These are phyloP conservation scores for Iris pallida DNA, from an alignment of 116 monocot species.

Conservation along the genomic window DNA sequence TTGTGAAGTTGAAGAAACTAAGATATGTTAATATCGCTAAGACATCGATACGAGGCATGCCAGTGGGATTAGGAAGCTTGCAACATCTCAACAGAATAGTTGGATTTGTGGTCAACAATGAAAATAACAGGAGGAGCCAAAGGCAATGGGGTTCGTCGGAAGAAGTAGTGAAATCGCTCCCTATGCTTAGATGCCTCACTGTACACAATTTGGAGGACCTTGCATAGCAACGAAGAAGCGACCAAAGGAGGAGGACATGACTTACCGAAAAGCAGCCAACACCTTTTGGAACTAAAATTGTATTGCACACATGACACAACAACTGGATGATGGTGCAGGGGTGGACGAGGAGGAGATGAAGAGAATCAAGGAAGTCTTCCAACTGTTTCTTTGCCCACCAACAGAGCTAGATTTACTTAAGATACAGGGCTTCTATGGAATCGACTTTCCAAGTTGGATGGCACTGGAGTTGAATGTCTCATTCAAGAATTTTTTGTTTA, in stretches of 20 bases:
- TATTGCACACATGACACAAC: background rate
- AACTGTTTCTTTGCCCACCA: background rate
- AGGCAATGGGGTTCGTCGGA: background rate
- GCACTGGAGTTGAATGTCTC: too few relatives aligned
- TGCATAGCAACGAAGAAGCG: too few relatives aligned
- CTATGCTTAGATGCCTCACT: background rate
- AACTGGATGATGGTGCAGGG: too few relatives aligned
- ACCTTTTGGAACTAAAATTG: background rate
- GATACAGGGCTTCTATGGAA: background rate
- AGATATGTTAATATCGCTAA: background rate
- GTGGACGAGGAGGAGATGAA: background rate
- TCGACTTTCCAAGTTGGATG: background rate
- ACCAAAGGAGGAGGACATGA: background rate
- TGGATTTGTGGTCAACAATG: background rate
- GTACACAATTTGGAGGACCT: constrained; percentile 10
- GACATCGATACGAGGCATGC: background rate
- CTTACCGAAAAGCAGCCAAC: background rate
- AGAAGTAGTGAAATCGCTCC: background rate
- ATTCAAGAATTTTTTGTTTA: too few relatives aligned
- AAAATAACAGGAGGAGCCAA: background rate
- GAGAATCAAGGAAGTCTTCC: background rate
- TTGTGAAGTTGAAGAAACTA: background rate
- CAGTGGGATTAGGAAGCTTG: background rate
- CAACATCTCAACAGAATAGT: background rate
- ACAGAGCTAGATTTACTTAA: background rate